Conservation (phyloP, 306 rosid species). For the Abrus precatorius region DNA sequence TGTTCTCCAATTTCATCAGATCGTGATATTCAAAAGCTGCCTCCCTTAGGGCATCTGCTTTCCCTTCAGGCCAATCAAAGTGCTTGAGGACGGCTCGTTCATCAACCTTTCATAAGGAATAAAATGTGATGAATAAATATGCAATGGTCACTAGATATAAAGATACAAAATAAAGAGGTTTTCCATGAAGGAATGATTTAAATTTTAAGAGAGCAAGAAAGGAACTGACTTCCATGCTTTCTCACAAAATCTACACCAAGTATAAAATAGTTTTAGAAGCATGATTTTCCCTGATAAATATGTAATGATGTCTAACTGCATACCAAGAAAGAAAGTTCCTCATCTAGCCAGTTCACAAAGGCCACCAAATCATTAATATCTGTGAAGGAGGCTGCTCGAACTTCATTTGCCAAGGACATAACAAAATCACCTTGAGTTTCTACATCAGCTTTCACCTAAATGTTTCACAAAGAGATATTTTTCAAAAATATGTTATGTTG, state of each 20-base stretch:
- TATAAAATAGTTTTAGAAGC: constrained; percentile 19
- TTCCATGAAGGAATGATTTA: background rate
- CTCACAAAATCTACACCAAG: background rate
- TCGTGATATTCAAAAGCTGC: constrained; percentile 98
- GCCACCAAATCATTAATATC: constrained; percentile 78
- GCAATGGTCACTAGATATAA: background rate
- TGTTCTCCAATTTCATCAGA: constrained; percentile 87
- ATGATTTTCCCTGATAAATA: background rate
- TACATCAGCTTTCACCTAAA: constrained; percentile 89
- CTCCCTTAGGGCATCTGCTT: constrained; percentile 98
- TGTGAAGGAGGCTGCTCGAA: constrained; percentile 87
- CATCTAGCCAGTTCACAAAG: constrained; percentile 98
- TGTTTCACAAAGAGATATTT: constrained; percentile 21
- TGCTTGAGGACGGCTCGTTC: constrained; percentile 99
- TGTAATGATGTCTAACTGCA: constrained; percentile 36
- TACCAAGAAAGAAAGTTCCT: constrained; percentile 71
- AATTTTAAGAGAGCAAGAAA: background rate
- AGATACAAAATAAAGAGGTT: background rate
- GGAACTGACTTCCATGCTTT: constrained; percentile 10
- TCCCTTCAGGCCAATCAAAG: constrained; percentile 99
- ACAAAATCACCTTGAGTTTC: constrained; percentile 98
- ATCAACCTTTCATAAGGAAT: constrained; percentile 72
- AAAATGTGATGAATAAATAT: constrained; percentile 35
- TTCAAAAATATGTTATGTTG: constrained; percentile 20
- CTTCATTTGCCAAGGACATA: constrained; percentile 90